Percentiles rank a stretch among this genome's conserved stretches.
phyloP scores from a whole-genome alignment of 768 basidiomycete genomes.

The Phlebiopsis flavidoalba region DNA sequence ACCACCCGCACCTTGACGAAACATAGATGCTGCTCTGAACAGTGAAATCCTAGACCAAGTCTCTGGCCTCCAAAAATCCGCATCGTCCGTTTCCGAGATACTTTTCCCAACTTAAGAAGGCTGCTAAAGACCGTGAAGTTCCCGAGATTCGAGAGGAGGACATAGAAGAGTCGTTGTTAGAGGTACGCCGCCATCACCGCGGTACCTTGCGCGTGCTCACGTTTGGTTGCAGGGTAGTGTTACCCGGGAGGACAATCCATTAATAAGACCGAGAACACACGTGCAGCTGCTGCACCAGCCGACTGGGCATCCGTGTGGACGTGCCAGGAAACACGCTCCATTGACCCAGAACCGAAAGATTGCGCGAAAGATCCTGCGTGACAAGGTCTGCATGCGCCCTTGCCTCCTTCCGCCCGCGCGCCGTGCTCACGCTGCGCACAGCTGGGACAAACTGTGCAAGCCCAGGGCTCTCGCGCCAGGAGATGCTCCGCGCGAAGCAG shows the following conservation, averaged over 20 bases:
- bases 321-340: slow-evolving; percentile 88
- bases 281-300: slow-evolving; percentile 89
- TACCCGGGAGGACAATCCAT: slow-evolving; percentile 95
- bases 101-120: slow-evolving; percentile 70
- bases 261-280: slow-evolving; percentile 90
- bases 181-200: slow-evolving; percentile 41
- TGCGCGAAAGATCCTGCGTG: slow-evolving; percentile 66
- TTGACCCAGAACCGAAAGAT: slow-evolving; percentile 71
- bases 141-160: slow-evolving; percentile 76
- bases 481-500: slow-evolving; percentile 65
- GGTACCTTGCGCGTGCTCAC: background rate
- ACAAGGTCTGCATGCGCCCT: slow-evolving; percentile 46
- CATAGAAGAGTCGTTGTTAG: slow-evolving; percentile 80
- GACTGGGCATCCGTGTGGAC: slow-evolving; percentile 79
- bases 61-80: slow-evolving; percentile 3
- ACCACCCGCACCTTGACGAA: slow-evolving; percentile 9
- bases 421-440: slow-evolving; percentile 22
- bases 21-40: slow-evolving; percentile 22
- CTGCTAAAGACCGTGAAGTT: slow-evolving; percentile 54
- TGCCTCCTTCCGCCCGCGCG: background rate
- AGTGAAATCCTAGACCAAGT: slow-evolving; percentile 16
- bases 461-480: slow-evolving; percentile 71
- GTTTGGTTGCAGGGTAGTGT: slow-evolving; percentile 65
- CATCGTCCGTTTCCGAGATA: slow-evolving; percentile 30
- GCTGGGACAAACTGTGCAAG: slow-evolving; percentile 70